These are phyloP conservation scores for Trypanosoma vivax DNA, from an alignment of 208 protist genomes.

Conservation along the genomic window DNA sequence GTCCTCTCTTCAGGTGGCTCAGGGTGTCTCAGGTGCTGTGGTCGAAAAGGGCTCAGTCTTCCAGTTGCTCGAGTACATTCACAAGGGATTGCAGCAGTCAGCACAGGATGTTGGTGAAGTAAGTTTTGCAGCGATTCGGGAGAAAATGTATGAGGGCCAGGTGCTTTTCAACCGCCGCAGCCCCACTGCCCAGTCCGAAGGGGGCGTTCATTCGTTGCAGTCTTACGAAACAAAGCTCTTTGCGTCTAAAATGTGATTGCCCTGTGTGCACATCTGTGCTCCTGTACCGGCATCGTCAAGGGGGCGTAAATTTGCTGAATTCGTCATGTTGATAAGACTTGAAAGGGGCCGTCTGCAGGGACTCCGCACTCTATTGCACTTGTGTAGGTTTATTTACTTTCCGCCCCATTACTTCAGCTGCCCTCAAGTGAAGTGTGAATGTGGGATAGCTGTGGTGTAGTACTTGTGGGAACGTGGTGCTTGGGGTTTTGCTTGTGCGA, in stretches of 20 bases:
- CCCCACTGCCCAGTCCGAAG: slow-evolving; percentile 88
- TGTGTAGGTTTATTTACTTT: no score
- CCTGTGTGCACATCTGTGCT: neutral
- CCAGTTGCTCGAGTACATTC: slow-evolving; percentile 85
- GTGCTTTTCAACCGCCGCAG: slow-evolving; percentile 90
- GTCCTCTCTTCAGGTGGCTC: slow-evolving; percentile 86
- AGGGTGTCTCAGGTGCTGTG: slow-evolving; percentile 89
- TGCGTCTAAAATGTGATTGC: slow-evolving; percentile 55
- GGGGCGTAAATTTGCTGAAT: neutral
- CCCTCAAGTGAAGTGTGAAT: no score
- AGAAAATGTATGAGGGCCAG: slow-evolving; percentile 87
- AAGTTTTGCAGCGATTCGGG: slow-evolving; percentile 70
- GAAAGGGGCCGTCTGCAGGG: no score
- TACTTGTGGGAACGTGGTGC: no score
- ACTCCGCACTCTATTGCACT: no score
- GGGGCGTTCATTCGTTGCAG: slow-evolving; percentile 88
- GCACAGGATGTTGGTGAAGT: slow-evolving; percentile 90
- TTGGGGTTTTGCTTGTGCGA: no score
- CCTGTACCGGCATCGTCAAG: neutral
- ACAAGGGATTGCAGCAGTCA: slow-evolving; percentile 89
- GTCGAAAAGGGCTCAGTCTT: slow-evolving; percentile 88
- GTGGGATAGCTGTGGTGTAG: no score
- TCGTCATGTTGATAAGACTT: neutral
- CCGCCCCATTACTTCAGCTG: no score
- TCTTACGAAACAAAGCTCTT: slow-evolving; percentile 90